Evolutionary conservation across 768 basidiomycete genomes (phyloP), one percentile per base, ranked within the genome.

Genomic region (Kwoniella shandongensis): DNA sequence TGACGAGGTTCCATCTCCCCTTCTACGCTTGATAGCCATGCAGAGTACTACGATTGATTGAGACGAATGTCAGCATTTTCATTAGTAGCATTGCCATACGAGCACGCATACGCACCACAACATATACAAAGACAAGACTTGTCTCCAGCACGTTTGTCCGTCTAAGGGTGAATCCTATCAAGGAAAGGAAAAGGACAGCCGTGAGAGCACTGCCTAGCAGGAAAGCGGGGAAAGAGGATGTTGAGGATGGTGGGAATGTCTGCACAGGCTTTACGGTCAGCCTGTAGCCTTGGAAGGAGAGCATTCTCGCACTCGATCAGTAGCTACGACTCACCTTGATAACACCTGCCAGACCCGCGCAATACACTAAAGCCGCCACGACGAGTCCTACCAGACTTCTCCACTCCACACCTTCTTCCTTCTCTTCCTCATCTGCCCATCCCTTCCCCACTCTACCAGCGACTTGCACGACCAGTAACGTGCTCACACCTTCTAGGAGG

Each of bases 91-190:
- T 25, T 18, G 44, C 4, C 10, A 12, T 47, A 18, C 6, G n/a
- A 17, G 6, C 40, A 7, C 7, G 40, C 40, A 41, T 10, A 63
- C 69, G 36, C 44, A 71, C 69, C 5, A 90, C 89, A 39, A 96
- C 83, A 74, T 93, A 90, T 25, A 93, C 80, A 2, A 89, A 86
- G 25, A 97, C 83, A 45, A 88, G 85, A 2, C 88, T 86, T 2
- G 91, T 91, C 76, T 97, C 93, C 53, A 96, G 87, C 46, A 94
- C 88, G 68, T 94, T 94, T 39, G 92, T 94, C 49, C 89, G 82
- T 52, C 90, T 84, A 61, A 92, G 76, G 7, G 84, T 85, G 76
- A 97, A 93, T 5, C 93, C 93, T 62, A 97, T 94, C 65, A 88
- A 81, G 1, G 91, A 91, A 39, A 96, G 81, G 78, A 96, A 97